Evolutionary conservation across 148 eudicot species (phyloP), one percentile per base, ranked within the genome.

Genomic region (Rhododendron henanense): DNA sequence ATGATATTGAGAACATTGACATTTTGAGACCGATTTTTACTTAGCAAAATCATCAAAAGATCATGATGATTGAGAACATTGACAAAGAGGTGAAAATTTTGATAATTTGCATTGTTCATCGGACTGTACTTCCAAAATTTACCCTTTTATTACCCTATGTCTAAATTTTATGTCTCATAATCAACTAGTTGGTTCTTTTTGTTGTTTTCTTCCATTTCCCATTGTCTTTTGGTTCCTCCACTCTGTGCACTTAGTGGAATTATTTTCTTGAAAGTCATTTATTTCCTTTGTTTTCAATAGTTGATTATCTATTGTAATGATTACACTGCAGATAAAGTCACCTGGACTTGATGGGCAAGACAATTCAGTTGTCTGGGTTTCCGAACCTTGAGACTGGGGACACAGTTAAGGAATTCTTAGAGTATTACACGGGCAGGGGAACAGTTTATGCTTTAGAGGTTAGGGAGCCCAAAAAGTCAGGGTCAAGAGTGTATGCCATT

Each of bases 381-480:
- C 92, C 89, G 53, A 2, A 11, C 50, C 85, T 85, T 67, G 63
- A 84, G 35, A 10, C 88, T 74, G 94, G 89, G 14, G 88, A 92
- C 44, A 33, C 0, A 4, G 80, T 89, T 16, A 92, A 84, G 84
- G 48, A 33, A 13, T 82, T 84, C 63, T 47, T 90, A 45, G 94
- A 92, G 90, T 0, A 25, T 8, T 7, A 71, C 53, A 92, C 91
- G 2, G 92, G 91, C 31, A 39, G 44, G 79, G 93, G 90, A 81
- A 90, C 90, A 33, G 86, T 92, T 77, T 76, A 78, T 83, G 93
- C 92, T 67, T 5, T 90, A 84, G 91, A 92, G 81, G 93, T 92
- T 71, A 92, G 79, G 78, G 53, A 28, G 39, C 83, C 86, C 9
- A 88, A 82, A 35, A 76, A 85, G 41, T 67, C 76, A 23, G 85